Evolutionary conservation across 305 asterid genomes (phyloP).

Genomic region (Galium porrigens): DNA sequence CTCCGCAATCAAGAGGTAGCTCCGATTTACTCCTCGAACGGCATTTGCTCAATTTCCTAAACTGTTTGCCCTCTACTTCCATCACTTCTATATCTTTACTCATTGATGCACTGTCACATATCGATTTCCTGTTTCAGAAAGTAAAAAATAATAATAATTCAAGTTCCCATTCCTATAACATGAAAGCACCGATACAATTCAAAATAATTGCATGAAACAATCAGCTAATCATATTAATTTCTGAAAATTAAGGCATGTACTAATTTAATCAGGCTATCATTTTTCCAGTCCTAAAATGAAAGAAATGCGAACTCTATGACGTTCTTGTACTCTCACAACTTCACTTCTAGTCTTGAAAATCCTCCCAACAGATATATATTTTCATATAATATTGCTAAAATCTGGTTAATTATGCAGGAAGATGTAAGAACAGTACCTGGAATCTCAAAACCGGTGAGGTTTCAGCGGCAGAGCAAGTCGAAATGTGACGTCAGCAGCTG

Average conservation of each 20-base stretch:
- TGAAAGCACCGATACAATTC: background rate
- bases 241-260: background rate
- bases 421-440: background rate
- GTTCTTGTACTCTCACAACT: background rate
- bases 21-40: slow-evolving; percentile 62
- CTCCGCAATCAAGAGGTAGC: slow-evolving; percentile 57
- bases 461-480: background rate
- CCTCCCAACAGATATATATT: background rate
- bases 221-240: background rate
- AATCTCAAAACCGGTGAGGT: background rate
- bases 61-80: slow-evolving; percentile 54
- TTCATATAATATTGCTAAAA: no score
- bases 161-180: background rate
- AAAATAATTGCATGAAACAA: background rate
- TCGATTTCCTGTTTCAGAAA: slow-evolving; percentile 1
- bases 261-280: background rate
- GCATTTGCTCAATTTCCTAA: slow-evolving; percentile 45
- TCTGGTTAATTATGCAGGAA: background rate
- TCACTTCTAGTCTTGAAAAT: background rate
- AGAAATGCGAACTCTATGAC: background rate
- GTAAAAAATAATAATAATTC: background rate
- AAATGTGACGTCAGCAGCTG: background rate
- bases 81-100: slow-evolving; percentile 50
- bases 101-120: slow-evolving; percentile 25
- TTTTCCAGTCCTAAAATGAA: background rate